Percentiles rank a stretch among this genome's conserved stretches.
Conservation (phyloP, 2,329 filamentous ascomycete genomes). For the Colletotrichum sp. region DNA sequence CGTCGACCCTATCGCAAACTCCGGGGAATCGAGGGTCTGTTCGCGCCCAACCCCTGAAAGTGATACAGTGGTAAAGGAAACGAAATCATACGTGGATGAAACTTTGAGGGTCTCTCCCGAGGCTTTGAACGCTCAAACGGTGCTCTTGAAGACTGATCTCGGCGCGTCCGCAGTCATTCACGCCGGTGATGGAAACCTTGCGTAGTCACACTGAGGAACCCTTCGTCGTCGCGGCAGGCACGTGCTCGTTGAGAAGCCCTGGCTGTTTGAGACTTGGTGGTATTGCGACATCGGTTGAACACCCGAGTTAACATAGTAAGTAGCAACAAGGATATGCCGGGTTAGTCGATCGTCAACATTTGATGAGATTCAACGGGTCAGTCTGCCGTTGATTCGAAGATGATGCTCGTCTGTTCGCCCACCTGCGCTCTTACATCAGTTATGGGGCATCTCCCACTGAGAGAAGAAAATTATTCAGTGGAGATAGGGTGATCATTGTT, state of each 20-base stretch:
- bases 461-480: neutral
- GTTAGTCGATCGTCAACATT: neutral
- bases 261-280: neutral
- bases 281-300: constrained; percentile 14
- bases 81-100: neutral
- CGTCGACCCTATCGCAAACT: neutral
- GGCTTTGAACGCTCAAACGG: neutral
- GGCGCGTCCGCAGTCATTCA: neutral
- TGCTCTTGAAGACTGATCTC: neutral
- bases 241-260: neutral
- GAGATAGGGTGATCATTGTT: neutral
- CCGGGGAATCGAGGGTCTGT: constrained; percentile 6
- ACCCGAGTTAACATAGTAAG: neutral
- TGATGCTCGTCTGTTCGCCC: neutral
- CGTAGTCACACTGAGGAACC: neutral
- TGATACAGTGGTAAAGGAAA: neutral
- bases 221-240: neutral
- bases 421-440: neutral
- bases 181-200: neutral
- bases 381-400: neutral
- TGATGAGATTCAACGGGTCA: neutral
- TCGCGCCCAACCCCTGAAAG: neutral
- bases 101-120: neutral
- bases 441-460: neutral
- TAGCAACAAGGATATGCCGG: constrained; percentile 1